Base-by-base conservation (phyloP, 345 rosid genomes). In the Reutealis trisperma region DNA sequence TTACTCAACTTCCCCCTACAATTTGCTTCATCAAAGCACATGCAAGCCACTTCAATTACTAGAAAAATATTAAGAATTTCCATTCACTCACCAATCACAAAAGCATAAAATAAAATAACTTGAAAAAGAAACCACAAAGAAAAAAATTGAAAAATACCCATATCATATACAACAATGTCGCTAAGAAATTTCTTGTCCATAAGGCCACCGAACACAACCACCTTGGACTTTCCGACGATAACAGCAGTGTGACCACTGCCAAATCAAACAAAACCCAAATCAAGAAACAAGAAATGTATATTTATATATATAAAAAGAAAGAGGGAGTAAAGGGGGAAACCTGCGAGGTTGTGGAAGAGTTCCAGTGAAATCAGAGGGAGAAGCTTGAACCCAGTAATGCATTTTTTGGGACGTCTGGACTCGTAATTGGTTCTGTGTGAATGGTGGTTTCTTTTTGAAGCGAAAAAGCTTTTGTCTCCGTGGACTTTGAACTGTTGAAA, bases 331-430 rank as follows among this genome's bases (percentile, higher is more conserved):
- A 63, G 42, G 10, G 0, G 34, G 4, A 9, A 5, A 82, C 99
- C 99, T 96, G 79, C 99, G 94, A n/a, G 97, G 92, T 71, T 82
- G 93, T 58, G 97, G 98, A 78, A 85, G 83, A 81, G 87, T 65
- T 67, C 98, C 99, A 21, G 70, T 34, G 85, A 96, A 92, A 83
- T 96, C 98, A 70, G 93, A 83, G 78, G 98, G 77, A 45, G 94
- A 85, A 82, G 94, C 97, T 85, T 76, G 89, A 82, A 93, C 89
- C 99, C 99, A 96, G 88, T 84, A 89, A 83, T 96, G 90, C 99
- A 93, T 95, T 57, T 24, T 12, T 47, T 37, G 5, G 0, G 34
- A 72, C 18, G 49, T 27, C 15, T 63, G 15, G 22, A 12, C 55
- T 54, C 22, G 59, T 4, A 54, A 54, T 54, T 67, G 51, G 71